A percentile compares a stretch with the other conserved stretches of the same genome.
phyloP scores from a whole-genome alignment of 805 yeast genomes.

The Priceomyces castillae region DNA sequence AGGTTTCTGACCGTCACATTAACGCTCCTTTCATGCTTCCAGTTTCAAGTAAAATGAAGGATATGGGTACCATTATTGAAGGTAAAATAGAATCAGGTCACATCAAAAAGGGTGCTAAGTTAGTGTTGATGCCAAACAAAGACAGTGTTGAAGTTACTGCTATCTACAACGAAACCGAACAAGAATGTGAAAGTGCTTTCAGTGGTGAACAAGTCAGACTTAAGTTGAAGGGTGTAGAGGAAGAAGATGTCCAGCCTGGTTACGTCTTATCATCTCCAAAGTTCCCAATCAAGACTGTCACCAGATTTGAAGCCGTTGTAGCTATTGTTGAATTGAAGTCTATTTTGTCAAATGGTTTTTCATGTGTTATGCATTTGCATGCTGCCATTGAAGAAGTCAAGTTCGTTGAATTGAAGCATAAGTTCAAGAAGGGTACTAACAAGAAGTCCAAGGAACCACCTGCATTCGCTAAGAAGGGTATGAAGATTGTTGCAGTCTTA shows the following conservation, averaged over 20 bases:
- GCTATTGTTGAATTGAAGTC: slow-evolving; percentile 96
- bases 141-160: slow-evolving; percentile 77
- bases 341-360: slow-evolving; percentile 89
- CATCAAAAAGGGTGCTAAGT: slow-evolving; percentile 69
- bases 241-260: slow-evolving; percentile 91
- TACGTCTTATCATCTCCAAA: slow-evolving; percentile 83
- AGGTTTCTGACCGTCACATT: slow-evolving; percentile 77
- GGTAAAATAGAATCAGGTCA: slow-evolving; percentile 98
- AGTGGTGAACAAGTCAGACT: slow-evolving; percentile 98
- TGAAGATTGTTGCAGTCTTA: slow-evolving; percentile 92
- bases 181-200: slow-evolving; percentile 82
- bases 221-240: slow-evolving; percentile 92
- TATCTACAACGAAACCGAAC: slow-evolving; percentile 93
- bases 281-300: slow-evolving; percentile 88
- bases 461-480: slow-evolving; percentile 97
- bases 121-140: slow-evolving; percentile 92
- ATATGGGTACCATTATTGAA: slow-evolving; percentile 95
- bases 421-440: slow-evolving; percentile 94
- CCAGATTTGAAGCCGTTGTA: slow-evolving; percentile 90
- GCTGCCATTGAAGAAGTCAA: slow-evolving; percentile 96
- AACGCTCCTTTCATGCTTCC: slow-evolving; percentile 98
- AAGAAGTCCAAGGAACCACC: slow-evolving; percentile 96
- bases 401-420: slow-evolving; percentile 79
- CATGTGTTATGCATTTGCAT: slow-evolving; percentile 98
- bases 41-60: slow-evolving; percentile 90